These are phyloP conservation scores for Aureobasidium sp. DNA, from an alignment of 2,329 filamentous ascomycete genomes.

Conservation along the genomic window DNA sequence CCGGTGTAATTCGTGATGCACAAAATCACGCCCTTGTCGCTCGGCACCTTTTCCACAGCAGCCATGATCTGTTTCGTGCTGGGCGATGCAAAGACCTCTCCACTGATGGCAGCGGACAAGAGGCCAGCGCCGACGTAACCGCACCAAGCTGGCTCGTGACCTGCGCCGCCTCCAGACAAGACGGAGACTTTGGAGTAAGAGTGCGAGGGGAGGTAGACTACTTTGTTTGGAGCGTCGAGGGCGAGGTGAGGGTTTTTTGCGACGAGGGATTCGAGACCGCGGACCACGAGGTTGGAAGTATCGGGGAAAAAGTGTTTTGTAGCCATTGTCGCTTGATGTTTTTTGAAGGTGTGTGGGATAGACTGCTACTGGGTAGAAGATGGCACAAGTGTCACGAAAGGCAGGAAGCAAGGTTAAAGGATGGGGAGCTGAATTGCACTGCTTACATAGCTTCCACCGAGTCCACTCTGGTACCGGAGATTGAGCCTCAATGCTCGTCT, in stretches of 20 bases:
- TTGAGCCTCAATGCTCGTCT: not conserved
- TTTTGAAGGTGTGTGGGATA: not conserved
- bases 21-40: conserved; percentile 37
- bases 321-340: conserved; percentile 33
- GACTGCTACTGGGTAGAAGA: too few relatives aligned
- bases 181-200: conserved; percentile 35
- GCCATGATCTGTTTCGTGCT: conserved; percentile 42
- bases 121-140: conserved; percentile 42
- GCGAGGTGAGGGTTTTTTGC: conserved; percentile 35
- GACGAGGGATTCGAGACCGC: conserved; percentile 39
- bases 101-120: conserved; percentile 39
- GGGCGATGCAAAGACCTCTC: conserved; percentile 41
- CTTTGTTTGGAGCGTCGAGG: conserved; percentile 39
- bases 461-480: not conserved
- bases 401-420: not conserved
- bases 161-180: conserved; percentile 39
- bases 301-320: conserved; percentile 47
- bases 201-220: conserved; percentile 40
- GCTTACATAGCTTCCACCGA: not conserved
- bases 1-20: conserved; percentile 44
- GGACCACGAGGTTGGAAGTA: conserved; percentile 42
- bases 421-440: not conserved
- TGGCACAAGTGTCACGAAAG: not conserved
- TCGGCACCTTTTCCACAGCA: conserved; percentile 37
- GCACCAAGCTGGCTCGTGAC: conserved; percentile 42